Conservation (phyloP, 768 basidiomycete species). For the Boletus eberwhitei region DNA sequence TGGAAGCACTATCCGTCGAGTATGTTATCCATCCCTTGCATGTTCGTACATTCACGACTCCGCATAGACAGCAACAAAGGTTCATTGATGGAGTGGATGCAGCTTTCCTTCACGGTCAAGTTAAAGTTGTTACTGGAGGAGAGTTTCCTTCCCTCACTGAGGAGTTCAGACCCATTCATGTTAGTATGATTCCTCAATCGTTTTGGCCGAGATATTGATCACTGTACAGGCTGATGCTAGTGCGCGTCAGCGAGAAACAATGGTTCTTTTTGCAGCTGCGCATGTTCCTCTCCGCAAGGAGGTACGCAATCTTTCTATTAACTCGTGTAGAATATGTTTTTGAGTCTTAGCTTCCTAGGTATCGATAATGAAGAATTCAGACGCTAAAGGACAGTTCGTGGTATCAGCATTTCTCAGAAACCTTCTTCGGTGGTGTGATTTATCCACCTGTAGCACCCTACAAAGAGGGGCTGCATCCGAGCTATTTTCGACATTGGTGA, state of each 20-base stretch:
- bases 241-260: conserved; percentile 54
- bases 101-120: conserved; percentile 42
- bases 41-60: neutral
- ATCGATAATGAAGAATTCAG: conserved; percentile 9
- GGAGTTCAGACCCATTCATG: conserved; percentile 51
- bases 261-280: conserved; percentile 64
- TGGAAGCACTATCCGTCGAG: conserved; percentile 61
- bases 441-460: conserved; percentile 40
- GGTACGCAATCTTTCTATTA: conserved; percentile 35
- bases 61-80: conserved; percentile 53
- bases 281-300: conserved; percentile 65
- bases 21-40: conserved; percentile 40
- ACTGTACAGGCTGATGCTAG: conserved; percentile 15
- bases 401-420: conserved; percentile 49
- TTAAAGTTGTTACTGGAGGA: conserved; percentile 52
- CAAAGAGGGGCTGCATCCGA: conserved; percentile 58
- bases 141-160: conserved; percentile 38
- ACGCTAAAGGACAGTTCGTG: conserved; percentile 43
- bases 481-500: conserved; percentile 65
- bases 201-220: neutral
- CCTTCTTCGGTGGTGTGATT: conserved; percentile 60
- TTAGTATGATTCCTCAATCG: conserved; percentile 25
- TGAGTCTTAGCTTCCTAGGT: conserved; percentile 39
- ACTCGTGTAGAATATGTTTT: neutral
- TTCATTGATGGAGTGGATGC: conserved; percentile 44